Percentiles rank a stretch among this genome's conserved stretches.
Evolutionary conservation across 805 yeast species (phyloP).

Genomic region (Metschnikowia lunata): DNA sequence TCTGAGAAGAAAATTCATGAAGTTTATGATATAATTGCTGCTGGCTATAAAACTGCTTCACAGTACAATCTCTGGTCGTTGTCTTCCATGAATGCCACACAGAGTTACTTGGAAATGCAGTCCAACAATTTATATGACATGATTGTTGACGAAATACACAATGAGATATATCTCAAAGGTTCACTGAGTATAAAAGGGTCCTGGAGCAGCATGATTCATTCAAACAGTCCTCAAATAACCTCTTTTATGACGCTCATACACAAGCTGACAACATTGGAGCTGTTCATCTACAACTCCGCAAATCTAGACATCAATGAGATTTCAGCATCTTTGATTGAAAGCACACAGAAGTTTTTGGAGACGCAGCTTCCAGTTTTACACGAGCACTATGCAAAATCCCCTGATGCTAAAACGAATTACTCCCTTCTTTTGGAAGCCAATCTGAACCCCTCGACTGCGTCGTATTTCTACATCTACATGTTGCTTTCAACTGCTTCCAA

Average conservation of each 20-base stretch:
- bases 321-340: slow-evolving; percentile 34
- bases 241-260: slow-evolving; percentile 31
- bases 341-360: slow-evolving; percentile 25
- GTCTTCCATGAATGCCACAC: slow-evolving; percentile 48
- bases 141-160: slow-evolving; percentile 71
- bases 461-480: slow-evolving; percentile 50
- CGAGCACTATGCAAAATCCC: slow-evolving; percentile 17
- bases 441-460: slow-evolving; percentile 32
- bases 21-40: slow-evolving; percentile 53
- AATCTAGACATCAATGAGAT: slow-evolving; percentile 53
- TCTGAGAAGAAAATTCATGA: slow-evolving; percentile 64
- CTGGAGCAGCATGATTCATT: slow-evolving; percentile 16
- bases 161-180: slow-evolving; percentile 57
- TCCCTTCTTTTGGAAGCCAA: slow-evolving; percentile 29
- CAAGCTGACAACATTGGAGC: slow-evolving; percentile 44
- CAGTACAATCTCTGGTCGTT: slow-evolving; percentile 54
- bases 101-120: slow-evolving; percentile 51
- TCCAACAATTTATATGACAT: slow-evolving; percentile 61
- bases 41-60: slow-evolving; percentile 43
- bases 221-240: slow-evolving; percentile 34
- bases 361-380: slow-evolving; percentile 29
- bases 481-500: slow-evolving; percentile 55
- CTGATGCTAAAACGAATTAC: slow-evolving; percentile 21
- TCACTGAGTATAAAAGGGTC: slow-evolving; percentile 10
- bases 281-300: slow-evolving; percentile 51